Evolutionary conservation across 371 early-diverging fungal genomes (phyloP), one percentile per base, ranked within the genome.

Genomic region (Rhizopus sp.): DNA sequence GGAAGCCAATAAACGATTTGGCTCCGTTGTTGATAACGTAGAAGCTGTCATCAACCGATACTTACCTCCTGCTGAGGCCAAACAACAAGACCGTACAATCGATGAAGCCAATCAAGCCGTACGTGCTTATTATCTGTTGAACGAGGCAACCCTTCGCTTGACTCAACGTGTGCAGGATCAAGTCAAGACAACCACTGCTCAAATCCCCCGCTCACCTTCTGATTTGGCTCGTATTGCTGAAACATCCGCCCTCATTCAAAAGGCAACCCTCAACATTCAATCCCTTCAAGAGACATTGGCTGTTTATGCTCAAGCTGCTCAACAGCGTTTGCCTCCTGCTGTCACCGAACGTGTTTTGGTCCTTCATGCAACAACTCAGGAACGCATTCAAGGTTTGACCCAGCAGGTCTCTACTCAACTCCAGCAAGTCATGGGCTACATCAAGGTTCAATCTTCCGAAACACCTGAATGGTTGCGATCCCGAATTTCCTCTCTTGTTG

Each of bases 1-100:
- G 37, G 73, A 71, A 40, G 80, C 82, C 44, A 78, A 81, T 66
- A 66, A 74, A 49, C 69, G 69, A 17, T 66, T 84, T 5, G 66
- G 70, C 7, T 55, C 52, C 50, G 77, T 82, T 6, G 70, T 85
- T 17, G 79, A 82, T 49, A 72, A 72, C 52, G 62, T 73, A 17
- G 82, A 82, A 59, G 70, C 75, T 33, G 73, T 77, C 16, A 57
- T 83, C 38, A 73, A 84, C 29, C 72, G 71, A 50, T 83, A 84
- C 64, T 70, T 85, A 13, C 82, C 75, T 49, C 44, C 61, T 63
- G 7, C 63, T 64, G 45, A 57, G 29, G 39, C 3, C 17, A 47
- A 40, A 46, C 17, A 55, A 37, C 49, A 53, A 10, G 69, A 74
- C 3, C 75, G 70, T 17, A 69, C 77, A 30, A 75, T 68, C 15